phyloP scores from a whole-genome alignment of 148 eudicot species.

The Polygonum aviculare region DNA sequence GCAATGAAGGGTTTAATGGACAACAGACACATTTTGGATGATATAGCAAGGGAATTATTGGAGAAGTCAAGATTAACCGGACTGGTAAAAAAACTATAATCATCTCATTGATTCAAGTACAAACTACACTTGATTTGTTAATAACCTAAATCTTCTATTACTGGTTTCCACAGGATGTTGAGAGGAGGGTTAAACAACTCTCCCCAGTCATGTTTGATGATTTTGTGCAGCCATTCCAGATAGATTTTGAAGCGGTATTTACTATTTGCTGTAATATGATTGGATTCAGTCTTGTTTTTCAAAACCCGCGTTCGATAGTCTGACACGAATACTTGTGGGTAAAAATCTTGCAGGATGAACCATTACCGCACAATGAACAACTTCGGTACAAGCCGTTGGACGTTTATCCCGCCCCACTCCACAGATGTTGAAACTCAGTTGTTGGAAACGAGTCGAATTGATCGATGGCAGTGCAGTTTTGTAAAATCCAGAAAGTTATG shows the following conservation, averaged over 20 bases:
- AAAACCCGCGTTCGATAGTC: neutral
- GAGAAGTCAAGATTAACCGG: slow-evolving; percentile 78
- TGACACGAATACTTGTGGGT: neutral
- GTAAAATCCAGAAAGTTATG: neutral
- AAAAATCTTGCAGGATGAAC: slow-evolving; percentile 48
- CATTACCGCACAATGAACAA: slow-evolving; percentile 57
- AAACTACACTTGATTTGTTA: neutral
- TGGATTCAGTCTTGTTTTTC: neutral
- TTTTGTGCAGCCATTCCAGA: slow-evolving; percentile 62
- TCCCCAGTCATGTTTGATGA: slow-evolving; percentile 86
- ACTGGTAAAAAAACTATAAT: slow-evolving; percentile 41
- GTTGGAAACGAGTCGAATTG: neutral
- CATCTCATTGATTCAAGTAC: neutral
- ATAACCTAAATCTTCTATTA: neutral
- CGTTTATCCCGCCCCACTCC: slow-evolving; percentile 80
- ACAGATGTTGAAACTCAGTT: slow-evolving; percentile 39
- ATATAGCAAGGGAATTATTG: slow-evolving; percentile 51
- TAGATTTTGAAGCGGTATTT: slow-evolving; percentile 50
- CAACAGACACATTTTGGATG: slow-evolving; percentile 71
- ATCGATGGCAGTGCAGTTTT: neutral
- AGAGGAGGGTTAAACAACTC: slow-evolving; percentile 38
- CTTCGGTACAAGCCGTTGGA: slow-evolving; percentile 55
- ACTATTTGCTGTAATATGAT: neutral
- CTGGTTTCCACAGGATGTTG: slow-evolving; percentile 48
- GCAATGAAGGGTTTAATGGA: slow-evolving; percentile 68